Percentiles rank a stretch among this genome's conserved stretches.
Conservation (phyloP, 106 monocot species). For the Dioscorea zingiberensis region DNA sequence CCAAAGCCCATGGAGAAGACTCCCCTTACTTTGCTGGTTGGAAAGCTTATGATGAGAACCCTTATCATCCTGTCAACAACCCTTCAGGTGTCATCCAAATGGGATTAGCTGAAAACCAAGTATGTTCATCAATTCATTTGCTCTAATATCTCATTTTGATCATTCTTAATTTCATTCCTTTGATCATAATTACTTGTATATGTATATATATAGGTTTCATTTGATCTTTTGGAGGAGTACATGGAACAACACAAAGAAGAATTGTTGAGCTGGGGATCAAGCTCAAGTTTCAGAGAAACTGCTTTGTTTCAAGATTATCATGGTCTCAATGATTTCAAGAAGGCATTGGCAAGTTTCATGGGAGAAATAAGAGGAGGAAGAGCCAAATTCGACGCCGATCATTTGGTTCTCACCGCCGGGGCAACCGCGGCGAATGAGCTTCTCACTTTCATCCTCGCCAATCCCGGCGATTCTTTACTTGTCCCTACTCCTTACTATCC, state of each 20-base stretch:
- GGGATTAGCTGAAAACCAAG: constrained; percentile 71
- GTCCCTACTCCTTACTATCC: constrained; percentile 86
- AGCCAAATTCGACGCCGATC: constrained; percentile 38
- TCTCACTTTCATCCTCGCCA: constrained; percentile 51
- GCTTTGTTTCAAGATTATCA: constrained; percentile 71
- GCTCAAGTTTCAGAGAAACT: constrained; percentile 36
- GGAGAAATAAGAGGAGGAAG: constrained; percentile 51
- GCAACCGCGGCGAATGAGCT: constrained; percentile 81
- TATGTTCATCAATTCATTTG: constrained; percentile 5
- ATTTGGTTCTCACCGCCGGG: constrained; percentile 67
- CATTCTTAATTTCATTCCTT: background rate
- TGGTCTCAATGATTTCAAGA: constrained; percentile 44
- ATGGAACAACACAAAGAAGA: constrained; percentile 31
- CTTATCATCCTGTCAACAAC: constrained; percentile 39
- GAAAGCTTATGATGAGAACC: constrained; percentile 58
- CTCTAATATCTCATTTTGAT: background rate
- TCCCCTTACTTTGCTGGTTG: constrained; percentile 68
- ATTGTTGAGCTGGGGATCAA: constrained; percentile 22
- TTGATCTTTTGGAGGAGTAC: constrained; percentile 49
- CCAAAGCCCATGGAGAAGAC: constrained; percentile 48
- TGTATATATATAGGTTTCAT: constrained; percentile 30
- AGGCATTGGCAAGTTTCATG: constrained; percentile 71
- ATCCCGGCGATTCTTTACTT: constrained; percentile 63
- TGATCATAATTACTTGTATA: background rate
- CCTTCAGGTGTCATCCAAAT: constrained; percentile 60